Conservation (phyloP, 148 eudicot species). For the Chenopodium quinoa region DNA sequence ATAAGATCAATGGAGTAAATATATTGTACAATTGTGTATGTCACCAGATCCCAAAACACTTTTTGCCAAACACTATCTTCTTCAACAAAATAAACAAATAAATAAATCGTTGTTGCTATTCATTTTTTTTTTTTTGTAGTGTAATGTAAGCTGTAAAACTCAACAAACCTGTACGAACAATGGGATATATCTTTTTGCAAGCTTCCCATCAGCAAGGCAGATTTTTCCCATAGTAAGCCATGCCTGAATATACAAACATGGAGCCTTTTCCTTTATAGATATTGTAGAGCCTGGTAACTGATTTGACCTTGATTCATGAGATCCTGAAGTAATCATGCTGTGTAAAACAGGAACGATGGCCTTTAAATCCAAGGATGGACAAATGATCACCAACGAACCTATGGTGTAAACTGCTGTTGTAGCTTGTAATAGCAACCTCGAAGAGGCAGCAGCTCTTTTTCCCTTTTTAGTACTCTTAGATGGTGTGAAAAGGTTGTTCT, state of each 20-base stretch:
- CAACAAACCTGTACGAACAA: conserved; percentile 76
- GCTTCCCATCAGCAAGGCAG: conserved; percentile 93
- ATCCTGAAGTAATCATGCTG: conserved; percentile 80
- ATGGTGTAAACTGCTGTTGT: conserved; percentile 77
- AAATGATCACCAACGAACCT: conserved; percentile 75
- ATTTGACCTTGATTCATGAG: conserved; percentile 48
- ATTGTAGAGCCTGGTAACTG: conserved; percentile 44
- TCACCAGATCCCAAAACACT: too few species aligned
- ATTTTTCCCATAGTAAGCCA: conserved; percentile 98
- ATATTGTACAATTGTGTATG: too few species aligned
- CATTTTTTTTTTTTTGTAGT: not conserved
- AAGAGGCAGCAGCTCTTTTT: conserved; percentile 36
- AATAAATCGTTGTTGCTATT: not conserved
- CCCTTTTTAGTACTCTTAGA: conserved; percentile 39
- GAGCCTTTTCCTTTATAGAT: conserved; percentile 68
- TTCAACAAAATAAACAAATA: too few species aligned
- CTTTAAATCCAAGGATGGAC: conserved; percentile 67
- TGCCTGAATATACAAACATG: conserved; percentile 81
- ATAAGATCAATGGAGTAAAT: too few species aligned
- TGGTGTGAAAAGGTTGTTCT: conserved; percentile 59
- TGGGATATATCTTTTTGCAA: conserved; percentile 90
- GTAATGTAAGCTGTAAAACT: not conserved
- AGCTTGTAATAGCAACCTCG: conserved; percentile 47
- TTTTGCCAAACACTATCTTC: too few species aligned
- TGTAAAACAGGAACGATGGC: conserved; percentile 66